Evolutionary conservation across 495 filamentous ascomycete species (phyloP), one percentile per base, ranked within the genome.

Genomic region (Penicillium crystallinum): DNA sequence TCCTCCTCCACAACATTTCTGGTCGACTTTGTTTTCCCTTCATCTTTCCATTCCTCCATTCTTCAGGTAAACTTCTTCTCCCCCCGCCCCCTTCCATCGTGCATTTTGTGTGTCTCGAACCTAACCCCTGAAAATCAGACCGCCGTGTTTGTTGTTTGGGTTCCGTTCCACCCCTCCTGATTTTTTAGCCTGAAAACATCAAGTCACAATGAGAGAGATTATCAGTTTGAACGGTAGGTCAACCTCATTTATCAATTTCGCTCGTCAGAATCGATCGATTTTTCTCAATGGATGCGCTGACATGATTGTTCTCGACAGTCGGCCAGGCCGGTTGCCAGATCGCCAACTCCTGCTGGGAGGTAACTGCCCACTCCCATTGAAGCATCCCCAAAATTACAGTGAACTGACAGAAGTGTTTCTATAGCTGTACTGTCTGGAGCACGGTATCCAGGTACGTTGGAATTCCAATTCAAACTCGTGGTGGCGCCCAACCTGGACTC

Each of bases 301-400:
- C 59, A 33, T 44, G 37, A 45, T 47, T 41, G 12, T 56, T 53
- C 31, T 35, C 56, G 54, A 79, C 67, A 98, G 93, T 98, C 77
- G 93, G 93, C 77, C 93, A 98, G 82, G 93, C 93, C 69, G 93
- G 93, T 86, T 97, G 95, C 83, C 93, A 98, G 75, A 98, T 98
- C 72, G 93, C 91, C 74, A 98, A 98, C 79, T 93, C 95, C 59
- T 98, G 95, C 84, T 98, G 93, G 93, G 93, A 98, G 91, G 93
- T 98, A 80, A 62, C 55, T 46, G 49, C 36, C 21, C 43, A 53
- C 50, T 30, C 12, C 50, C 45, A 61, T 66, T 58, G 53, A 38
- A 21, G 22, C 18, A 44, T 38, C 9, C 14, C 15, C 44, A 34
- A 39, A 43, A 18, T 4, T 15, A 36, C 43, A 18, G 35, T 57